These are phyloP conservation scores for Naematelia encephala DNA, from an alignment of 768 basidiomycete species.

Conservation along the genomic window DNA sequence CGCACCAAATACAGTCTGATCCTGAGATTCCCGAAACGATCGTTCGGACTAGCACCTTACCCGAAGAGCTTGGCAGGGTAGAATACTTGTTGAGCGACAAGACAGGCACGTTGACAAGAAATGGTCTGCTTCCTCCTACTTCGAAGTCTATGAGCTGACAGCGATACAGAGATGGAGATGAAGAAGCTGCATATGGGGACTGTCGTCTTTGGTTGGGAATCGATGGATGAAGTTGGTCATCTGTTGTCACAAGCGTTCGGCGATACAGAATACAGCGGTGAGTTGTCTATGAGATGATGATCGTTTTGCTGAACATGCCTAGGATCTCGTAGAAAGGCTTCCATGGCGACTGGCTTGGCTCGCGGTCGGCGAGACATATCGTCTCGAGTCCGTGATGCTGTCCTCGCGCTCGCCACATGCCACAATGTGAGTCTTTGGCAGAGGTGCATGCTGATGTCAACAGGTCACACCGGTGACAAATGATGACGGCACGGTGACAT, in stretches of 20 bases:
- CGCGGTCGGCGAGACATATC: slow-evolving; percentile 93
- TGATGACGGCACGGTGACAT: slow-evolving; percentile 90
- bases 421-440: slow-evolving; percentile 69
- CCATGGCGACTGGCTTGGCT: slow-evolving; percentile 68
- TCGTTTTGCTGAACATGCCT: not conserved
- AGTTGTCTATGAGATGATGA: not conserved
- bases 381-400: slow-evolving; percentile 84
- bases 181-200: slow-evolving; percentile 98
- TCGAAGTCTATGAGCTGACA: not conserved
- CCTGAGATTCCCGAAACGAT: slow-evolving; percentile 89
- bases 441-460: not conserved
- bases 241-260: slow-evolving; percentile 85
- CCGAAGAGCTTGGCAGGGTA: slow-evolving; percentile 91
- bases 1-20: slow-evolving; percentile 91
- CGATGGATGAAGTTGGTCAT: slow-evolving; percentile 98
- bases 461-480: slow-evolving; percentile 94
- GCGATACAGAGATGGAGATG: slow-evolving; percentile 88
- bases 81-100: slow-evolving; percentile 96
- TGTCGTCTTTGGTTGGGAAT: slow-evolving; percentile 90
- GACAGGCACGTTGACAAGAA: slow-evolving; percentile 95
- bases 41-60: slow-evolving; percentile 93
- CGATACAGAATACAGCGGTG: slow-evolving; percentile 57
- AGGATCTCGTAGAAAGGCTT: slow-evolving; percentile 53
- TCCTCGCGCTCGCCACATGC: slow-evolving; percentile 87
- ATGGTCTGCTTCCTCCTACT: slow-evolving; percentile 60